A percentile compares a stretch with the other conserved stretches of the same genome.
phyloP scores from a whole-genome alignment of 495 filamentous ascomycete species.

The Hypoxylon fragiforme region DNA sequence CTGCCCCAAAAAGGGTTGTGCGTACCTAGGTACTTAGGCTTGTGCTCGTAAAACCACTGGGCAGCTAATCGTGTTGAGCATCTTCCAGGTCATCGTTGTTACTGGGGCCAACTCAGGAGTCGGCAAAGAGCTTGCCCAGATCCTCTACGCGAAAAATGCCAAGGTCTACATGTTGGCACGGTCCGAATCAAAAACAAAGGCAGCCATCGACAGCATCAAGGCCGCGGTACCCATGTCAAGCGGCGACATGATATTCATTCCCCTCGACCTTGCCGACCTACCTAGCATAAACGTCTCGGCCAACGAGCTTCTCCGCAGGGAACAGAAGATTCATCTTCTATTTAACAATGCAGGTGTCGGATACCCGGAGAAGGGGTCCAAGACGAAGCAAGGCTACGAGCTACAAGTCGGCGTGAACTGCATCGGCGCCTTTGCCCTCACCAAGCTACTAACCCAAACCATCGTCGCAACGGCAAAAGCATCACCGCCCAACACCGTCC shows the following conservation, averaged over 20 bases:
- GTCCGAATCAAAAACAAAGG: conserved; percentile 38
- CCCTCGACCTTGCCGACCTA: conserved; percentile 39
- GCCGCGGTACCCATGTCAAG: conserved; percentile 25
- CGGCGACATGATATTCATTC: conserved; percentile 30
- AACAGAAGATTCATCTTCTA: conserved; percentile 34
- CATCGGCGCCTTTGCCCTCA: conserved; percentile 44
- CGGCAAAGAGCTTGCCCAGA: conserved; percentile 49
- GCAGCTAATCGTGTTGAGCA: neutral
- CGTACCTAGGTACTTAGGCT: no score
- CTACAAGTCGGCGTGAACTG: conserved; percentile 45
- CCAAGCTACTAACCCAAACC: conserved; percentile 45
- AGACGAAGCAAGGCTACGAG: conserved; percentile 43
- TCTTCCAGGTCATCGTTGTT: conserved; percentile 44
- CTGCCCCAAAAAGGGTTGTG: no score
- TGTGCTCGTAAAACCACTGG: no score
- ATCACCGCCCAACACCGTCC: conserved; percentile 37
- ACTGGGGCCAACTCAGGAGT: conserved; percentile 54
- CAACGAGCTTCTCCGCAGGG: conserved; percentile 25
- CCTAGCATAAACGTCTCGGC: conserved; percentile 31
- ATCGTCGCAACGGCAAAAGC: conserved; percentile 34
- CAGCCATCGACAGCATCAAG: conserved; percentile 34
- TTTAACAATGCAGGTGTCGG: conserved; percentile 47
- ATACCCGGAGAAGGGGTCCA: conserved; percentile 13
- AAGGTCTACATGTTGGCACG: conserved; percentile 59
- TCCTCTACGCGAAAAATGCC: conserved; percentile 50